phyloP scores from a whole-genome alignment of 495 filamentous ascomycete genomes.

The Podospora pseudoanserina region DNA sequence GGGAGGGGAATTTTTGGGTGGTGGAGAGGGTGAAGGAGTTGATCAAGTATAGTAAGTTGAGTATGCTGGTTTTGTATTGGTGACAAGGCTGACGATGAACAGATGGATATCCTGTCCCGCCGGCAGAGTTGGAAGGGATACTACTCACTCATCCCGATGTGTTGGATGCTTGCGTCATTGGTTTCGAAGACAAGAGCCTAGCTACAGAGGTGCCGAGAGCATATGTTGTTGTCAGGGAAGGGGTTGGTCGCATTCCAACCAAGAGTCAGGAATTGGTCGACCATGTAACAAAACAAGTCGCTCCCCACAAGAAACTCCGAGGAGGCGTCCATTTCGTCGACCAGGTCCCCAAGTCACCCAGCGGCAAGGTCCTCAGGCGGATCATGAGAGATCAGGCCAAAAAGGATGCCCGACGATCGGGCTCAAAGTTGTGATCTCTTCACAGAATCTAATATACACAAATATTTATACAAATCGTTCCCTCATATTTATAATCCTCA shows the following conservation, averaged over 20 bases:
- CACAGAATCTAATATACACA: not conserved
- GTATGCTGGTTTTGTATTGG: not conserved
- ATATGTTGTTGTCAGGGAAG: constrained; percentile 66
- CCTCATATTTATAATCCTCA: not conserved
- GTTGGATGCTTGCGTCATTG: constrained; percentile 80
- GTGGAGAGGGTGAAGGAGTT: constrained; percentile 88
- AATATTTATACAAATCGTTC: constrained; percentile 1
- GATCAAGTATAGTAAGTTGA: constrained; percentile 68
- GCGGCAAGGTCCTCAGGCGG: constrained; percentile 84
- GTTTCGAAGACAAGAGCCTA: constrained; percentile 64
- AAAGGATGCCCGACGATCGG: constrained; percentile 33
- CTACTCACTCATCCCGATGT: constrained; percentile 68
- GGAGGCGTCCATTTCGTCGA: constrained; percentile 83
- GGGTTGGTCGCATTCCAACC: constrained; percentile 42
- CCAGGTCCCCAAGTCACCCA: constrained; percentile 76
- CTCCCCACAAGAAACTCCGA: constrained; percentile 67
- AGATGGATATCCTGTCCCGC: constrained; percentile 82
- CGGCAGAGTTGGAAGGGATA: constrained; percentile 82
- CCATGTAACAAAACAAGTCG: constrained; percentile 56
- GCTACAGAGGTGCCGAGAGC: constrained; percentile 82
- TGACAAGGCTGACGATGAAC: constrained; percentile 65
- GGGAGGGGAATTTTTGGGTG: constrained; percentile 53
- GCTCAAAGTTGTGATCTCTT: constrained; percentile 31
- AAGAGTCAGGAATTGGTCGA: constrained; percentile 59
- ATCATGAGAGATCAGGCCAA: constrained; percentile 47